Evolutionary conservation across 148 eudicot genomes (phyloP).

Genomic region (Tetragonia tetragonoides): DNA sequence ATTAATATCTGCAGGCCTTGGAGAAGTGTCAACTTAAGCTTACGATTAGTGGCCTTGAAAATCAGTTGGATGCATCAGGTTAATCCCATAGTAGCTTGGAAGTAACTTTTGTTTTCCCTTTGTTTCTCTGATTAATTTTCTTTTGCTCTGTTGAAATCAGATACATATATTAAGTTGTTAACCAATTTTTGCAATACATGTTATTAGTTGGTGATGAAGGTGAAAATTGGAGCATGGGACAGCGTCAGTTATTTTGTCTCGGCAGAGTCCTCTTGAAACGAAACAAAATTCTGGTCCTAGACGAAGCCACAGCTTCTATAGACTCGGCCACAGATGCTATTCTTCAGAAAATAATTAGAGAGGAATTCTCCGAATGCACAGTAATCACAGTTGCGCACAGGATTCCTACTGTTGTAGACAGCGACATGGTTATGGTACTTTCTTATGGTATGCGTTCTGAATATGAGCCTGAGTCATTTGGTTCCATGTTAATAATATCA

Average conservation of each 20-base stretch:
- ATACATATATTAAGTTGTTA: too few species aligned
- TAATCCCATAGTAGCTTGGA: conserved; percentile 1
- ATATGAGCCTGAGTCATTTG: too few species aligned
- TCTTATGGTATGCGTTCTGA: conserved; percentile 51
- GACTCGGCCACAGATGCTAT: conserved; percentile 55
- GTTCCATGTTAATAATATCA: not conserved
- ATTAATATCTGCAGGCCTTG: conserved; percentile 42
- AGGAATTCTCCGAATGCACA: conserved; percentile 56
- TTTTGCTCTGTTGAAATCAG: not conserved
- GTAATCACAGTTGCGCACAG: conserved; percentile 68
- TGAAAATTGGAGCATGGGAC: conserved; percentile 69
- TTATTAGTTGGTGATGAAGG: conserved; percentile 62
- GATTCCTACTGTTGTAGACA: conserved; percentile 63
- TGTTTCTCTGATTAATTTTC: too few species aligned
- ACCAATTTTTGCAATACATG: not conserved
- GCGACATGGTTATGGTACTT: conserved; percentile 68
- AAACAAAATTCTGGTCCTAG: conserved; percentile 58
- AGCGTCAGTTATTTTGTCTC: conserved; percentile 60
- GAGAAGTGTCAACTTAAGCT: conserved; percentile 75
- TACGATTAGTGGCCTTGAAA: conserved; percentile 52
- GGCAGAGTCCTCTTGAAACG: conserved; percentile 61
- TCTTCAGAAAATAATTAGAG: conserved; percentile 55
- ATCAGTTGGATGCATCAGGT: conserved; percentile 64
- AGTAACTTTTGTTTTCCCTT: not conserved
- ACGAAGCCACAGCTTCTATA: conserved; percentile 75